Conservation (phyloP, 805 yeast species). For the Candida vartiovaarae region DNA sequence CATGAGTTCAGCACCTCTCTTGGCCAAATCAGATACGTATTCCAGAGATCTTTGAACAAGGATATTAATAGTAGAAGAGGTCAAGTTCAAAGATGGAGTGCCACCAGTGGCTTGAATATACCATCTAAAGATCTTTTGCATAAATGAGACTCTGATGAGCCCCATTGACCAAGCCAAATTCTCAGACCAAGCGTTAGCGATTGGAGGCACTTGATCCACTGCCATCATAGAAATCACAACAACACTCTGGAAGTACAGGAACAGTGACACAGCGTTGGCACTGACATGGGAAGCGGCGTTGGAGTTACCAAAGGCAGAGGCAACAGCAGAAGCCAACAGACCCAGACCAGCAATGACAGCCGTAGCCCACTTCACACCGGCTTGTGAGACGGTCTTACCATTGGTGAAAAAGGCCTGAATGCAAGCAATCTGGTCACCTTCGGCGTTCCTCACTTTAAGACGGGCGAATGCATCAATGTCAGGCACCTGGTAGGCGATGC, state of each 20-base stretch:
- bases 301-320: constrained; percentile 80
- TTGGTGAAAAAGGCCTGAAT: constrained; percentile 81
- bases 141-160: constrained; percentile 63
- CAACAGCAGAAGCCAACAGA: constrained; percentile 71
- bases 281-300: constrained; percentile 85
- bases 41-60: constrained; percentile 64
- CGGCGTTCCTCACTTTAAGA: constrained; percentile 54
- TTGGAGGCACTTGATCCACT: constrained; percentile 84
- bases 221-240: constrained; percentile 80
- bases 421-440: constrained; percentile 74
- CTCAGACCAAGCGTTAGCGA: constrained; percentile 88
- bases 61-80: constrained; percentile 54
- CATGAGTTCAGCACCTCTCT: constrained; percentile 26
- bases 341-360: constrained; percentile 88
- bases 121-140: constrained; percentile 85
- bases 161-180: constrained; percentile 96
- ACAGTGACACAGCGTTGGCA: constrained; percentile 78
- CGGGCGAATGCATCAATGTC: constrained; percentile 80
- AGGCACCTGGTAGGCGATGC: constrained; percentile 83
- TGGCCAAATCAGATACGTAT: constrained; percentile 11
- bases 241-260: constrained; percentile 82
- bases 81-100: constrained; percentile 59
- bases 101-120: constrained; percentile 88
- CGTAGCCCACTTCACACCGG: constrained; percentile 91
- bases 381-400: constrained; percentile 92